phyloP scores from a whole-genome alignment of 176 grass and related monocot species.

The Aegilops bicornis region DNA sequence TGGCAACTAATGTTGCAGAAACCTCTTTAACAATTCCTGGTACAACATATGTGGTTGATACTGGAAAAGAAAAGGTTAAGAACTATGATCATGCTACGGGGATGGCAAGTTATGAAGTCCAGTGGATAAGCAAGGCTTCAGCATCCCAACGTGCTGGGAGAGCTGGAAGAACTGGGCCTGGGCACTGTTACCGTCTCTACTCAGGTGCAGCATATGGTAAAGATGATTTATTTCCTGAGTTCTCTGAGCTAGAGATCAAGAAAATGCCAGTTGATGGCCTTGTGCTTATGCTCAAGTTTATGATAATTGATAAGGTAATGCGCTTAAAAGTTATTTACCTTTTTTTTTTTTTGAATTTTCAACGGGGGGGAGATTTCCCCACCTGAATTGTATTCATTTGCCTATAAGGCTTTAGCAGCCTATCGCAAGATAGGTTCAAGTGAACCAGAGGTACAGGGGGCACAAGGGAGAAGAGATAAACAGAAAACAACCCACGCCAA shows the following conservation, averaged over 20 bases:
- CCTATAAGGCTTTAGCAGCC: too few species aligned
- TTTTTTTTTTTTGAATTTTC: too few species aligned
- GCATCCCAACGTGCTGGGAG: slow-evolving; percentile 80
- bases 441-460: too few species aligned
- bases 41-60: slow-evolving; percentile 92
- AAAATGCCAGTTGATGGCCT: slow-evolving; percentile 84
- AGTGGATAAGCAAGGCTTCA: slow-evolving; percentile 95
- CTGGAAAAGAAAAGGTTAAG: slow-evolving; percentile 92
- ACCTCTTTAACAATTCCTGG: slow-evolving; percentile 90
- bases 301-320: slow-evolving; percentile 81
- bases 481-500: too few species aligned
- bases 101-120: slow-evolving; percentile 71
- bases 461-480: too few species aligned
- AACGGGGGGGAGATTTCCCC: too few species aligned
- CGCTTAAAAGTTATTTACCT: not conserved
- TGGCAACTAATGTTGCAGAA: slow-evolving; percentile 95
- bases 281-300: slow-evolving; percentile 88
- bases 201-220: slow-evolving; percentile 82
- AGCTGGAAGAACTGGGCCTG: slow-evolving; percentile 85
- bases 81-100: slow-evolving; percentile 69
- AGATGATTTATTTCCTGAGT: slow-evolving; percentile 80
- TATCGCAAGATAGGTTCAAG: too few species aligned
- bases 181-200: slow-evolving; percentile 85
- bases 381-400: too few species aligned
- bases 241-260: slow-evolving; percentile 69